phyloP scores from a whole-genome alignment of 2,329 filamentous ascomycete species.

The Alternaria dauci region DNA sequence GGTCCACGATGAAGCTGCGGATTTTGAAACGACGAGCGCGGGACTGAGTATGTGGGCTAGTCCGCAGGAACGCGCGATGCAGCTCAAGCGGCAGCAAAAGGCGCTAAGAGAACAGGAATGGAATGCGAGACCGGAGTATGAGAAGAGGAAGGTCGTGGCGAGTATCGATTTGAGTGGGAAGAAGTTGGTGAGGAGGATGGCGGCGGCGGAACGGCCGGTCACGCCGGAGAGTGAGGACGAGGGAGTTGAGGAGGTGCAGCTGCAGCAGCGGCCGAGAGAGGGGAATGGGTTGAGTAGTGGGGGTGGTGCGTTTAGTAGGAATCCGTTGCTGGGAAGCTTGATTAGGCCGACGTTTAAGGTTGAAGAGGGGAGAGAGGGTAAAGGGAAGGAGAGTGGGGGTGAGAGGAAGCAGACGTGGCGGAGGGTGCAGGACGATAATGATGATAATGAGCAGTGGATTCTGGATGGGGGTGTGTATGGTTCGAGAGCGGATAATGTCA shows the following conservation, averaged over 20 bases:
- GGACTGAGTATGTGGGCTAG: conserved; percentile 82
- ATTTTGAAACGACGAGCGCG: conserved; percentile 69
- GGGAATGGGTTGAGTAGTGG: conserved; percentile 35
- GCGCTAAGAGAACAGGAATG: conserved; percentile 85
- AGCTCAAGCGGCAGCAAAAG: conserved; percentile 86
- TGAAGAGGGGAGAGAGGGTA: conserved; percentile 66
- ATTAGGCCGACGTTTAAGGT: conserved; percentile 68
- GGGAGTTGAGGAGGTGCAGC: conserved; percentile 27
- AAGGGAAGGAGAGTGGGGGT: conserved; percentile 56
- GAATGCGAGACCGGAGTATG: conserved; percentile 84
- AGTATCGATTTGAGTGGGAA: conserved; percentile 83
- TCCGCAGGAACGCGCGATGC: conserved; percentile 80
- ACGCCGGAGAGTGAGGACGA: conserved; percentile 63
- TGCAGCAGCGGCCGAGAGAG: conserved; percentile 33
- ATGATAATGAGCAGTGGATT: conserved; percentile 64
- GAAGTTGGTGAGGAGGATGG: conserved; percentile 78
- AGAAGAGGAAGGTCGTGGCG: conserved; percentile 84
- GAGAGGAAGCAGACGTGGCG: conserved; percentile 57
- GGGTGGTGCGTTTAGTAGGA: conserved; percentile 71
- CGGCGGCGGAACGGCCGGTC: conserved; percentile 65
- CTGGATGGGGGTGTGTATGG: conserved; percentile 61
- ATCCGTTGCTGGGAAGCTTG: conserved; percentile 71
- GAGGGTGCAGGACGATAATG: conserved; percentile 61
- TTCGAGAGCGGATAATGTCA: conserved; percentile 23
- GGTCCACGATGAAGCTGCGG: conserved; percentile 84